Evolutionary conservation across 208 protist species (phyloP).

Genomic region (Acanthamoeba quina): DNA sequence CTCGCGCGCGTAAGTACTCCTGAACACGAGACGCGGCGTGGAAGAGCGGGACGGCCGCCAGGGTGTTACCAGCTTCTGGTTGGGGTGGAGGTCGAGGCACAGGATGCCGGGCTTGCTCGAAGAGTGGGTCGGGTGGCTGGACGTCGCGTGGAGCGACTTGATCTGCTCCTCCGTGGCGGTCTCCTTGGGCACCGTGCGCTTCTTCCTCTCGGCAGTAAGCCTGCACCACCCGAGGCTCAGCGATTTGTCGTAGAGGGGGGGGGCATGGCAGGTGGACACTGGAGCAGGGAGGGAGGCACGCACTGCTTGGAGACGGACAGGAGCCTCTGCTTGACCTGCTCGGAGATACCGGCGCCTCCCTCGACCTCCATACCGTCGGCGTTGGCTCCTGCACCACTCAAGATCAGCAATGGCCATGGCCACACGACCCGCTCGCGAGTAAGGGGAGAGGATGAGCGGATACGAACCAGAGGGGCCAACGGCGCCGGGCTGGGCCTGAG

Average conservation of each 20-base stretch:
- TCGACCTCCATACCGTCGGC: slow-evolving; percentile 60
- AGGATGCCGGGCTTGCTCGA: slow-evolving; percentile 66
- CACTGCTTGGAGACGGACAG: slow-evolving; percentile 58
- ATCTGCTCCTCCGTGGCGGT: slow-evolving; percentile 80
- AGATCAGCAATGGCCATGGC: not conserved
- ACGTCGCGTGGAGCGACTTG: not conserved
- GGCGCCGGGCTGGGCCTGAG: not conserved
- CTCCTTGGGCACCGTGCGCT: slow-evolving; percentile 79
- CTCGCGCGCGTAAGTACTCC: not conserved
- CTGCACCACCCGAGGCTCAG: not conserved
- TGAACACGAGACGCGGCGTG: not conserved
- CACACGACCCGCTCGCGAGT: not conserved
- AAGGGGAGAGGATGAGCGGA: not conserved
- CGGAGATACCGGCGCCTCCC: slow-evolving; percentile 44
- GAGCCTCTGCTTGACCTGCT: slow-evolving; percentile 72
- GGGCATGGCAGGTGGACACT: too few species aligned
- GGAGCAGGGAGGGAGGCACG: not conserved
- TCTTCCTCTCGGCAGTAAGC: slow-evolving; percentile 68
- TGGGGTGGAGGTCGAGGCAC: slow-evolving; percentile 78
- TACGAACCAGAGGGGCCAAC: not conserved
- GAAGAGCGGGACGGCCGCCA: too few species aligned
- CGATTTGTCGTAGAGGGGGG: too few species aligned
- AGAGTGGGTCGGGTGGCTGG: slow-evolving; percentile 49
- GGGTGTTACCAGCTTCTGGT: slow-evolving; percentile 1
- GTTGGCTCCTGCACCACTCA: not conserved